Evolutionary conservation across 176 grass and related monocot species (phyloP), one percentile per base, ranked within the genome.

Genomic region (Aegilops speltoides): DNA sequence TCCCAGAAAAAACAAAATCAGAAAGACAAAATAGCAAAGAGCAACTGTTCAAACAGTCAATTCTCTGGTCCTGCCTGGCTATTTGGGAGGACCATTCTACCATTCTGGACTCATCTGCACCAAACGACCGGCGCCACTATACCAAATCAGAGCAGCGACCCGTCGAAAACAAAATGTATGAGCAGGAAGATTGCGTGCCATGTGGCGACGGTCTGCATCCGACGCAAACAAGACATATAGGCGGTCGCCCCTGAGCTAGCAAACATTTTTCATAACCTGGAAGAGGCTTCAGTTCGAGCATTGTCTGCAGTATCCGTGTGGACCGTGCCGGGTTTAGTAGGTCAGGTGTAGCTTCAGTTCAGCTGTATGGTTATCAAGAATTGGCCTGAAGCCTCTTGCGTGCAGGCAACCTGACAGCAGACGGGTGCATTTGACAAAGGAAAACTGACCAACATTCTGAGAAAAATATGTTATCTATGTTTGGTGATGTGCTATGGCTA

Each of bases 31-130:
- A 52, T 8, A 8, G 56, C 56, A 73, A 73, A 48, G 73, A 84
- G 17, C 46, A 46, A 43, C 24, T 73, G 59, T 29, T 22, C 19
- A 68, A 76, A 38, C 28, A 22, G 16, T 78, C 77, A 34, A 9
- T 87, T 66, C 66, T 38, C 64, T n/a, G 46, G 8, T 3, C 24
- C 81, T 87, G 76, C 68, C 71, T 71, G 77, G 64, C 50, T 23
- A 85, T 69, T 76, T 77, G 16, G 17, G 46, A 33, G 78, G 70
- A 75, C 77, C 81, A 52, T 87, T 1, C 36, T 38, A 8, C 34
- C 7, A 38, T 10, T 84, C 76, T 64, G 84, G 52, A 77, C 68
- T 57, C 76, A 80, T 63, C 76, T 60, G 14, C 85, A 91, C 85
- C 85, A 87, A 88, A 91, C 76, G 22, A 20, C 48, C 37, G 37